These are phyloP conservation scores for Phaeoacremonium minimum DNA, from an alignment of 2,329 filamentous ascomycete genomes.

Conservation along the genomic window DNA sequence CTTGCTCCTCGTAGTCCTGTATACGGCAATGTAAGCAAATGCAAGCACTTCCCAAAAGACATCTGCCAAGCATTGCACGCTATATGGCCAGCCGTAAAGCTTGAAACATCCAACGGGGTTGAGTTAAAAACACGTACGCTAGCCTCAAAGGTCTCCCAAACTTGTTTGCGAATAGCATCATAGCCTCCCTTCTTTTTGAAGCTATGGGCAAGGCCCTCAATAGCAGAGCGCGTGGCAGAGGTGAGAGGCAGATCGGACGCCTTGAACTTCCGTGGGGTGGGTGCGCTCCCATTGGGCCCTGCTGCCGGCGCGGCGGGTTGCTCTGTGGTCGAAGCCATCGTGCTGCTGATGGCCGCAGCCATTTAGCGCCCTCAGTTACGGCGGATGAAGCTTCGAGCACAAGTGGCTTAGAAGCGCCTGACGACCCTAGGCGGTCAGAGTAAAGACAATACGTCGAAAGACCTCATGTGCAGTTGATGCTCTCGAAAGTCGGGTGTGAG, in stretches of 20 bases:
- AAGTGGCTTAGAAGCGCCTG: too few species aligned
- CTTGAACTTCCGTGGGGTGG: constrained; percentile 51
- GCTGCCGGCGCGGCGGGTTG: constrained; percentile 2
- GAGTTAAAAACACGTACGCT: constrained; percentile 45
- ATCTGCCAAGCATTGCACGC: too few species aligned
- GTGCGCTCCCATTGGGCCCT: constrained; percentile 1
- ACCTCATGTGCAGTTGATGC: too few species aligned
- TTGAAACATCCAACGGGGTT: background rate
- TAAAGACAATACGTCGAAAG: too few species aligned
- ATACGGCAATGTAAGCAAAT: constrained; percentile 1
- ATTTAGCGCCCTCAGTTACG: constrained; percentile 4
- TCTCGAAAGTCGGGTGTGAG: too few species aligned
- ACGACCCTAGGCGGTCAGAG: too few species aligned
- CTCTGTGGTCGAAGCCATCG: constrained; percentile 3
- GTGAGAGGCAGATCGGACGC: constrained; percentile 71
- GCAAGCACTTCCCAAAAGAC: too few species aligned
- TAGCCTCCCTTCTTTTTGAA: constrained; percentile 88
- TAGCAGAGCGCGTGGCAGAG: constrained; percentile 66
- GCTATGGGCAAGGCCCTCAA: constrained; percentile 70
- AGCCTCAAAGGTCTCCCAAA: constrained; percentile 70
- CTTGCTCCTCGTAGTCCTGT: constrained; percentile 65
- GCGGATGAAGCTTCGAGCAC: too few species aligned
- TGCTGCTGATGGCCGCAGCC: constrained; percentile 5
- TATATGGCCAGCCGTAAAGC: too few species aligned
- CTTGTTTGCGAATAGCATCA: constrained; percentile 70